These are phyloP conservation scores for Penicillium sp. DNA, from an alignment of 2,329 filamentous ascomycete species.

Conservation along the genomic window DNA sequence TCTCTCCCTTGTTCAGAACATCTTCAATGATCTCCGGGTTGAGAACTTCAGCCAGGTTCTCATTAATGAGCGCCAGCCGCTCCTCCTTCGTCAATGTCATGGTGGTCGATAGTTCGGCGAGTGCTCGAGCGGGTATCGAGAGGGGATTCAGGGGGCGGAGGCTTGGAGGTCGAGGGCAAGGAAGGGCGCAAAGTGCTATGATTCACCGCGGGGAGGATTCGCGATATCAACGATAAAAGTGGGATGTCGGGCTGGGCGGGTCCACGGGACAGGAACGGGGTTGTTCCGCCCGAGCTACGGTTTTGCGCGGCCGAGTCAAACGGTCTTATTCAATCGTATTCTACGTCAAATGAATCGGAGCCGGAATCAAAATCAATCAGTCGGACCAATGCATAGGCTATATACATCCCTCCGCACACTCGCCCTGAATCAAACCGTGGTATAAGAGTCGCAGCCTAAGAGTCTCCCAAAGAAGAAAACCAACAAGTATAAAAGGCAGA, in stretches of 20 bases:
- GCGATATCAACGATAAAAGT: background rate
- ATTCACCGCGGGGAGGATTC: background rate
- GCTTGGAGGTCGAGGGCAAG: background rate
- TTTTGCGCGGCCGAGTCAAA: background rate
- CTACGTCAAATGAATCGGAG: background rate
- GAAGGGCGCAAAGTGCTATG: background rate
- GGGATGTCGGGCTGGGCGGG: background rate
- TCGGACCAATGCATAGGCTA: slow-evolving; percentile 14
- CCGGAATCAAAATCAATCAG: slow-evolving; percentile 1
- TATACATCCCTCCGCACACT: slow-evolving; percentile 12
- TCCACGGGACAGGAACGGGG: background rate
- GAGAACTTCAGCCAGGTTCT: slow-evolving; percentile 77
- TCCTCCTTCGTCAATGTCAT: background rate
- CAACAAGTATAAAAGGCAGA: slow-evolving; percentile 10
- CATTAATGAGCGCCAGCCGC: slow-evolving; percentile 54
- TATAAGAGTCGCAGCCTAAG: slow-evolving; percentile 16
- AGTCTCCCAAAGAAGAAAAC: slow-evolving; percentile 9
- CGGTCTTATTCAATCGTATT: background rate
- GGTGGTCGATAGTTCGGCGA: background rate
- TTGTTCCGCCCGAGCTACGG: background rate
- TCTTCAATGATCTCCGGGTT: slow-evolving; percentile 58
- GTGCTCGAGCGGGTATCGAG: background rate
- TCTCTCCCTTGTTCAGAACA: slow-evolving; percentile 29
- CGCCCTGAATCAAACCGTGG: slow-evolving; percentile 12
- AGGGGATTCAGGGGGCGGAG: background rate